Evolutionary conservation across 192 early-diverging fungal species (phyloP).

Genomic region (Backusella morwellensis): DNA sequence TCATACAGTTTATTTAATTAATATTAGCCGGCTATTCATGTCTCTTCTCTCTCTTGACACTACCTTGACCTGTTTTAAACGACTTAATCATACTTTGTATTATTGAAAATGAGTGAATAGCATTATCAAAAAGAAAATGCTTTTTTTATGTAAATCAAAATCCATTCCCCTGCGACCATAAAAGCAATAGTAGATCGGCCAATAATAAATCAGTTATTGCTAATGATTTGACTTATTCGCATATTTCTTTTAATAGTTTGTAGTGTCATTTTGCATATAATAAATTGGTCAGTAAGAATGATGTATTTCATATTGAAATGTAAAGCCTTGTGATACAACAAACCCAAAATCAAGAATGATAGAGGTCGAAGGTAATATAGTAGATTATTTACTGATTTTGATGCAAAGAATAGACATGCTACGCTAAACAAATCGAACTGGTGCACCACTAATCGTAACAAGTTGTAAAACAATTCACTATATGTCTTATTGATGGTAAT

Average conservation of each 20-base stretch:
- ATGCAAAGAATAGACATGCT: constrained; percentile 58
- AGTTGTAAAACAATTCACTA: no score
- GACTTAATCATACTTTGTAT: constrained; percentile 45
- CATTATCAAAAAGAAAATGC: constrained; percentile 40
- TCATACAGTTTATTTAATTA: background rate
- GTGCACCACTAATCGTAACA: no score
- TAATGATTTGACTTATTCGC: constrained; percentile 47
- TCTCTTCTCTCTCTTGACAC: constrained; percentile 44
- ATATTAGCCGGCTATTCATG: constrained; percentile 59
- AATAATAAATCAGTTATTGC: constrained; percentile 57
- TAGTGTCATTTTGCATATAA: constrained; percentile 56
- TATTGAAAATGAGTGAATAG: constrained; percentile 23
- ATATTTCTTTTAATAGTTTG: constrained; percentile 38
- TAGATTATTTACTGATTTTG: constrained; percentile 65
- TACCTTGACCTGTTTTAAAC: constrained; percentile 34
- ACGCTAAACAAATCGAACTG: no score
- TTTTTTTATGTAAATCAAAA: constrained; percentile 44
- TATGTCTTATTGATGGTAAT: no score
- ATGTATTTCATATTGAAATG: constrained; percentile 59
- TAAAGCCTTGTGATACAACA: constrained; percentile 64
- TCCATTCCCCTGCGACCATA: constrained; percentile 56
- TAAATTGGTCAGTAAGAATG: constrained; percentile 38
- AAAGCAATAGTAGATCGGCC: constrained; percentile 66
- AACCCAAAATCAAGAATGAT: constrained; percentile 59
- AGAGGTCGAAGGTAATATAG: constrained; percentile 40